Conservation (phyloP, 208 protist genomes). For the Trypanosoma theileri region DNA sequence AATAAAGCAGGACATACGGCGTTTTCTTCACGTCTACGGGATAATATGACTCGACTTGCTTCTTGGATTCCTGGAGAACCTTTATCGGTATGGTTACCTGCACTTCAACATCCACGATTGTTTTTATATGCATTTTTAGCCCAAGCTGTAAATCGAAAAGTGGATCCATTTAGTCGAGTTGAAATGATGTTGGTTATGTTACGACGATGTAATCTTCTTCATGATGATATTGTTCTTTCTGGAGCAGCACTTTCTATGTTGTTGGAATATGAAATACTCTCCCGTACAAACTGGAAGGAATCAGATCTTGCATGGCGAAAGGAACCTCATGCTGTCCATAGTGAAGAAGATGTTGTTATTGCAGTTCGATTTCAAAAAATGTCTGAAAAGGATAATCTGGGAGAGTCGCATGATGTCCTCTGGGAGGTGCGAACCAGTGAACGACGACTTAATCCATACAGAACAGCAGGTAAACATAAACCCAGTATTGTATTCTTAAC, state of each 20-base stretch:
- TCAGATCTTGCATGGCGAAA: constrained; percentile 22
- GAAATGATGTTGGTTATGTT: constrained; percentile 60
- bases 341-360: constrained; percentile 35
- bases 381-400: not conserved
- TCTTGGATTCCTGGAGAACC: constrained; percentile 22
- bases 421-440: constrained; percentile 21
- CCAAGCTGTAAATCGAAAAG: constrained; percentile 14
- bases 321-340: constrained; percentile 1
- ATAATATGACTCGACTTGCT: not conserved
- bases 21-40: not conserved
- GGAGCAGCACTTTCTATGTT: constrained; percentile 54
- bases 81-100: constrained; percentile 62
- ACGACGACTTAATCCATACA: not conserved
- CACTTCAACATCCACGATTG: constrained; percentile 49
- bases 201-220: constrained; percentile 48
- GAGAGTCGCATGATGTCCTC: constrained; percentile 4
- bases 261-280: constrained; percentile 43
- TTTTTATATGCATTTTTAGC: constrained; percentile 34
- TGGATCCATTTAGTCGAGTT: constrained; percentile 17
- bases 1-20: not conserved
- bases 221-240: constrained; percentile 59
- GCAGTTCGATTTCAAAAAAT: constrained; percentile 38
- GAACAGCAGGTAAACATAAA: not conserved
- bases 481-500: constrained; percentile 21
- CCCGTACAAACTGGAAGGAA: constrained; percentile 38